phyloP scores from a whole-genome alignment of 2,329 filamentous ascomycete species.

The Clarireedia hainanense region DNA sequence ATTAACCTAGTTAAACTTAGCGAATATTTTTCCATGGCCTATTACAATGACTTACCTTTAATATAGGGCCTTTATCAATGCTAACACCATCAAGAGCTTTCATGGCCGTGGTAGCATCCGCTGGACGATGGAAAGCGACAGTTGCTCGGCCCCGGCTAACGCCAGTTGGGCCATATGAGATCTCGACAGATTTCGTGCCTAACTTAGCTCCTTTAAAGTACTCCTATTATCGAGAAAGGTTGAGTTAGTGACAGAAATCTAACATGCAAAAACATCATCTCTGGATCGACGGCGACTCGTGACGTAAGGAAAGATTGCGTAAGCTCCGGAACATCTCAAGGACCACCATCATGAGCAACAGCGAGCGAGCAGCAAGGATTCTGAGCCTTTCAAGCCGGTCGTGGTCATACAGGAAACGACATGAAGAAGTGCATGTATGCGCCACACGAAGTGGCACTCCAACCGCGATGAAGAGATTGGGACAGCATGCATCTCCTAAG shows the following conservation, averaged over 20 bases:
- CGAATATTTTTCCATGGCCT: slow-evolving; percentile 32
- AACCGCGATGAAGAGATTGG: too few relatives aligned
- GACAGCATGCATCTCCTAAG: too few relatives aligned
- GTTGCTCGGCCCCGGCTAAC: slow-evolving; percentile 88
- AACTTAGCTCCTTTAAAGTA: slow-evolving; percentile 70
- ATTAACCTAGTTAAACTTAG: slow-evolving; percentile 58
- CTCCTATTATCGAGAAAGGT: slow-evolving; percentile 63
- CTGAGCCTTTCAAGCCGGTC: slow-evolving; percentile 29
- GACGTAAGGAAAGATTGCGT: slow-evolving; percentile 22
- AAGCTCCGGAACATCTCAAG: background rate
- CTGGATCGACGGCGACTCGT: slow-evolving; percentile 25
- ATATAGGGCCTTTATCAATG: slow-evolving; percentile 72
- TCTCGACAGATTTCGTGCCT: slow-evolving; percentile 43
- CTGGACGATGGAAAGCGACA: slow-evolving; percentile 73
- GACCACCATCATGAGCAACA: slow-evolving; percentile 24
- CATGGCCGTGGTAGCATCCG: slow-evolving; percentile 78
- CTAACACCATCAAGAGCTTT: slow-evolving; percentile 79
- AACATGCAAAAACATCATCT: slow-evolving; percentile 26
- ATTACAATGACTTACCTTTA: slow-evolving; percentile 83
- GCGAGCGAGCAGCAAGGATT: slow-evolving; percentile 53
- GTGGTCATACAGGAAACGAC: background rate
- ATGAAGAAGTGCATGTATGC: background rate
- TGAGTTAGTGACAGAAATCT: slow-evolving; percentile 57
- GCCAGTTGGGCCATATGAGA: slow-evolving; percentile 89
- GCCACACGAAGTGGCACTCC: too few relatives aligned